Evolutionary conservation across 2,329 filamentous ascomycete species (phyloP), one percentile per base, ranked within the genome.

Genomic region (Colletotrichum agaves): DNA sequence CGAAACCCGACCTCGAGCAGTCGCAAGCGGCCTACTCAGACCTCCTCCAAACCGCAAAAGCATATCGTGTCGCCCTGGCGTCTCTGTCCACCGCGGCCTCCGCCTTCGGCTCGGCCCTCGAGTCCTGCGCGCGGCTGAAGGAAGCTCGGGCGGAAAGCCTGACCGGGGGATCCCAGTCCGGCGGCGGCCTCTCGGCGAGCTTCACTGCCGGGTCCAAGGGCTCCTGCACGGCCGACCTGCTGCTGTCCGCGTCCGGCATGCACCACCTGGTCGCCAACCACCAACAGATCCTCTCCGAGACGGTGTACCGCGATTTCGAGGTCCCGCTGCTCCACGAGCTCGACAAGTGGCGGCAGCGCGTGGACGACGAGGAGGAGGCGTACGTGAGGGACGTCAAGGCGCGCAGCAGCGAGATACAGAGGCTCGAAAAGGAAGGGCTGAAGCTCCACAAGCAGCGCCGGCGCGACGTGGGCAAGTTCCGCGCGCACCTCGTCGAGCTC

Each of bases 231-330:
- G 89, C 88, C 15, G 88, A 91, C 77, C 83, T 84, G 60, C 81
- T 91, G 49, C 80, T 91, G 67, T 84, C 87, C 33, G 86, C 88
- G 12, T 86, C 87, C 37, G 89, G 89, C 39, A 83, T 91, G 44
- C 89, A 91, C 75, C 88, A 91, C 73, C 82, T 91, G 19, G 82
- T 91, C 65, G 89, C 89, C 50, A 91, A 91, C 78, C 89, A 91
- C 80, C 87, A 90, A 76, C 88, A 91, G 74, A 91, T 91, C 72
- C 83, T 91, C 3, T 87, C 84, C 70, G 89, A 91, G 78, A 91
- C 88, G 0, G 87, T 91, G 8, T 91, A 91, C 77, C 83, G 89
- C 61, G 84, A 83, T 66, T 91, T 91, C 75, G 89, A 91, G 77
- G 88, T 91, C 41, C 89, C 89, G 4, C 80, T 91, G 21, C 82